Conservation (phyloP, 2,329 filamentous ascomycete genomes). For the Calonectria montana region DNA sequence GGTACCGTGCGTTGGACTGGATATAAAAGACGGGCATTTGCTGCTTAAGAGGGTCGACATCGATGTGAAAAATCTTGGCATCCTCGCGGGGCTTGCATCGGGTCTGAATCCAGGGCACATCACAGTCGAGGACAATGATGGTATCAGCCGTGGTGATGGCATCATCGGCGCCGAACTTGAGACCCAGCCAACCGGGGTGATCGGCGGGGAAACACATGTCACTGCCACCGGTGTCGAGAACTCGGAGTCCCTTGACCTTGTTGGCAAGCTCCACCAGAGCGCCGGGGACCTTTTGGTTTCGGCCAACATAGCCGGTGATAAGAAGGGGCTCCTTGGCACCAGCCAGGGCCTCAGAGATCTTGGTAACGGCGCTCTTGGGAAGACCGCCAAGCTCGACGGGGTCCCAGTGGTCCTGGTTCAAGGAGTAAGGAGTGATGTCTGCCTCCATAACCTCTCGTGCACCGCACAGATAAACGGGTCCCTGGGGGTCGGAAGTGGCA, state of each 20-base stretch:
- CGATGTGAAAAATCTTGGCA: conserved; percentile 71
- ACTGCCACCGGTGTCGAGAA: conserved; percentile 81
- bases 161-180: conserved; percentile 80
- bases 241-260: conserved; percentile 74
- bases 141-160: conserved; percentile 82
- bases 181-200: conserved; percentile 75
- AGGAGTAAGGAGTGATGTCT: conserved; percentile 78
- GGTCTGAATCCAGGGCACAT: conserved; percentile 94
- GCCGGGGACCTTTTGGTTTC: conserved; percentile 72
- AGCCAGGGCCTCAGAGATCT: conserved; percentile 72
- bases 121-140: conserved; percentile 87
- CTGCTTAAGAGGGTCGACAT: conserved; percentile 75
- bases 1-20: conserved; percentile 72
- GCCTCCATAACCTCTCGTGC: conserved; percentile 88
- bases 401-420: conserved; percentile 78
- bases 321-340: conserved; percentile 74
- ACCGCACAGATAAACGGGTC: conserved; percentile 83
- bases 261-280: conserved; percentile 76
- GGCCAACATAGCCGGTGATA: conserved; percentile 77
- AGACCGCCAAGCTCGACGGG: conserved; percentile 75
- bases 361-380: conserved; percentile 61
- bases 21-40: conserved; percentile 82
- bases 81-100: conserved; percentile 67
- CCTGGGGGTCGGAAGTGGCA: conserved; percentile 79
- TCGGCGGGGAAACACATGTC: conserved; percentile 85